These are phyloP conservation scores for Neonectria ditissima DNA, from an alignment of 2,329 filamentous ascomycete species.

Conservation along the genomic window DNA sequence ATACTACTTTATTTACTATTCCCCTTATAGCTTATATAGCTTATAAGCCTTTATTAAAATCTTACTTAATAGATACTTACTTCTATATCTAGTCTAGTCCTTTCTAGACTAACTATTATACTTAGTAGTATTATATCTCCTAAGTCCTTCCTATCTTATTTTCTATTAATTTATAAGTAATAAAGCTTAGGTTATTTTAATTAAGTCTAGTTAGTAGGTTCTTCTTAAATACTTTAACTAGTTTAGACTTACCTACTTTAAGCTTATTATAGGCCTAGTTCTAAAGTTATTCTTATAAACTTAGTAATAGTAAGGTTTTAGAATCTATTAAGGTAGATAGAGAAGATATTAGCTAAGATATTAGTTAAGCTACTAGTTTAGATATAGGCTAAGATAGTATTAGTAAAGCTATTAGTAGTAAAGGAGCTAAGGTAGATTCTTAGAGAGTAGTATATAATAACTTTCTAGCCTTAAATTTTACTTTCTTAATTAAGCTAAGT, in stretches of 20 bases:
- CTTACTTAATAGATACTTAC: constrained; percentile 40
- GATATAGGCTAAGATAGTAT: background rate
- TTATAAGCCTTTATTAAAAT: constrained; percentile 40
- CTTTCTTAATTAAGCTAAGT: background rate
- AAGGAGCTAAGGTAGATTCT: background rate
- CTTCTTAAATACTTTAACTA: constrained; percentile 38
- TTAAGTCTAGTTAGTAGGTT: constrained; percentile 31
- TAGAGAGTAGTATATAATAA: background rate
- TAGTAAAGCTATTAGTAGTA: background rate
- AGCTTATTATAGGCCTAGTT: constrained; percentile 37
- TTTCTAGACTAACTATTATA: constrained; percentile 45
- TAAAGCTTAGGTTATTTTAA: constrained; percentile 4
- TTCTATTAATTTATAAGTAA: constrained; percentile 4
- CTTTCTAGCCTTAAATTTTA: background rate
- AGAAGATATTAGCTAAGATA: constrained; percentile 5
- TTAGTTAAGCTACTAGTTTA: too few relatives aligned
- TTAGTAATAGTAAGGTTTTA: too few relatives aligned
- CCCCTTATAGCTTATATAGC: constrained; percentile 40
- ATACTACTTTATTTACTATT: constrained; percentile 43
- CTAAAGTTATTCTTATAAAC: constrained; percentile 16
- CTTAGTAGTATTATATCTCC: constrained; percentile 37
- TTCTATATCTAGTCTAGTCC: constrained; percentile 46
- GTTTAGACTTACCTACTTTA: constrained; percentile 26
- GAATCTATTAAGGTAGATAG: constrained; percentile 3
- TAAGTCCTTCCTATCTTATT: constrained; percentile 22